Percentiles rank a stretch among this genome's conserved stretches.
phyloP scores from a whole-genome alignment of 2,329 filamentous ascomycete genomes.

The Fusarium metavorans region DNA sequence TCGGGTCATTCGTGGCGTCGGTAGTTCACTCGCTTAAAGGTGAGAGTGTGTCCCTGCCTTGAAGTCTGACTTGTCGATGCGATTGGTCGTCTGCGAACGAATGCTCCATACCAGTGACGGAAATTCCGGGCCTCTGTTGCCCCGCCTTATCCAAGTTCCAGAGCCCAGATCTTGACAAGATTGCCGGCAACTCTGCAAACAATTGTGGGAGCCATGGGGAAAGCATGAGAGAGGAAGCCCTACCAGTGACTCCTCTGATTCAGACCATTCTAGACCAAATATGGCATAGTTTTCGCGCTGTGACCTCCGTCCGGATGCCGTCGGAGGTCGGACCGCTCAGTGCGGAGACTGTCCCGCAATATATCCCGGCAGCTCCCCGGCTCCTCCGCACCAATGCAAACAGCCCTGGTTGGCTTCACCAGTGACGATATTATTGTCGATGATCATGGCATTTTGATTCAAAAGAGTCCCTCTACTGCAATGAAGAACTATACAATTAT shows the following conservation, averaged over 20 bases:
- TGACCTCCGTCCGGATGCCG: neutral
- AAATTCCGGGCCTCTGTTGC: neutral
- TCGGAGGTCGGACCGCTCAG: neutral
- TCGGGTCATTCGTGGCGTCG: neutral
- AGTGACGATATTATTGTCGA: neutral
- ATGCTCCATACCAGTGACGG: neutral
- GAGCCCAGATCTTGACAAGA: neutral
- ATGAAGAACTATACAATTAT: neutral
- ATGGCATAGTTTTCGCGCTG: neutral
- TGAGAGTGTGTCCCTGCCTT: neutral
- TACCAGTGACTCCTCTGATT: neutral
- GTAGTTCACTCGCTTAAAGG: neutral
- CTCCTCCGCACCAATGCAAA: neutral
- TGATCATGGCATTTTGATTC: neutral
- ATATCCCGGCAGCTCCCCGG: neutral
- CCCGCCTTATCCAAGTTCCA: neutral
- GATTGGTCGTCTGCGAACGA: neutral
- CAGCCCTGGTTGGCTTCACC: neutral
- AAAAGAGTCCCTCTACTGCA: neutral
- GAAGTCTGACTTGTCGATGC: neutral
- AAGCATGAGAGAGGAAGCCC: neutral
- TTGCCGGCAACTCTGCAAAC: neutral
- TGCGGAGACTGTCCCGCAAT: neutral
- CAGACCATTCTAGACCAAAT: neutral
- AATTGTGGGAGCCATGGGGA: neutral